These are phyloP conservation scores for Silene vulgaris DNA, from an alignment of 179 eudicot species.

Conservation along the genomic window DNA sequence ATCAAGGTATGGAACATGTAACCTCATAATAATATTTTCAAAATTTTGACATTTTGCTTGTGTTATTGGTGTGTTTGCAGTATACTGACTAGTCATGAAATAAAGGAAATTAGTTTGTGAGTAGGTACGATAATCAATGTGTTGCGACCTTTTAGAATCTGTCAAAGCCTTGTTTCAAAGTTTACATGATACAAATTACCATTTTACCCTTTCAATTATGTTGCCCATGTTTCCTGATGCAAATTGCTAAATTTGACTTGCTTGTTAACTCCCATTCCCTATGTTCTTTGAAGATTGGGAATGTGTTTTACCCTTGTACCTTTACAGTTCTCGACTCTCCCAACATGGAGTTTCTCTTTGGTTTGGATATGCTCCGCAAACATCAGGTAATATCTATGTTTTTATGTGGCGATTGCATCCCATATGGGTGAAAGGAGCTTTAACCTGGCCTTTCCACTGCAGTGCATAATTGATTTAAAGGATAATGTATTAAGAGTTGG, in stretches of 20 bases:
- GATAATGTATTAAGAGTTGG: conserved; percentile 90
- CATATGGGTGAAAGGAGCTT: background rate
- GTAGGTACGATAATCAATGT: conserved; percentile 1
- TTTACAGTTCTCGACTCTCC: conserved; percentile 90
- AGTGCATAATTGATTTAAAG: conserved; percentile 96
- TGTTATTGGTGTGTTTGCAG: background rate
- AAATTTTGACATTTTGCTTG: background rate
- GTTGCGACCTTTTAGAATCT: background rate
- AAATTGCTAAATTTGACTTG: conserved; percentile 23
- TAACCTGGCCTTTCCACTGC: conserved; percentile 25
- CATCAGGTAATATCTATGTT: conserved; percentile 60
- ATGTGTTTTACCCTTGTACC: conserved; percentile 79
- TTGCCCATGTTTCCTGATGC: conserved; percentile 15
- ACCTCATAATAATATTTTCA: background rate
- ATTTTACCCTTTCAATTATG: background rate
- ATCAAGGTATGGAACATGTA: conserved; percentile 57
- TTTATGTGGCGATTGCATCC: background rate
- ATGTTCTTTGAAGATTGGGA: conserved; percentile 66
- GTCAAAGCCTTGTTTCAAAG: background rate
- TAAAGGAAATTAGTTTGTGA: background rate
- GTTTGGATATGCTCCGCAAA: conserved; percentile 95
- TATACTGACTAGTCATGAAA: conserved; percentile 1
- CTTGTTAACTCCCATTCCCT: conserved; percentile 24
- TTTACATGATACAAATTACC: background rate
- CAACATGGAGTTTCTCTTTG: conserved; percentile 97